Evolutionary conservation across 257 asterid species (phyloP).

Genomic region (Primulina huaijiensis): DNA sequence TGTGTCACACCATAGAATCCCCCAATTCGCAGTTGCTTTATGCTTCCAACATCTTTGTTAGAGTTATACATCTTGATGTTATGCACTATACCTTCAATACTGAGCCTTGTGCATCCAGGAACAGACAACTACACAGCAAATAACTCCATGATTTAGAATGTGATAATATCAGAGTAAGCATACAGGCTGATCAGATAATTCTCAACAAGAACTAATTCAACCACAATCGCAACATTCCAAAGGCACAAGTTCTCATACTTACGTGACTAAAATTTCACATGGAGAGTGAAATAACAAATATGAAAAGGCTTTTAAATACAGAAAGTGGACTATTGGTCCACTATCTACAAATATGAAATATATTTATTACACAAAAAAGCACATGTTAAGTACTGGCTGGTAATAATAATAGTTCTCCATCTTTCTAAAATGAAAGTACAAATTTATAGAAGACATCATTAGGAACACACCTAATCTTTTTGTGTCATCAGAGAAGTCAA

Average conservation of each 20-base stretch:
- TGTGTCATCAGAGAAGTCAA: background rate
- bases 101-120: constrained; percentile 79
- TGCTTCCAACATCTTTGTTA: constrained; percentile 38
- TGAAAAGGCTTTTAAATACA: background rate
- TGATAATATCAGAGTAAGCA: background rate
- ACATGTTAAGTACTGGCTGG: background rate
- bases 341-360: background rate
- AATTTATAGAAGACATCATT: background rate
- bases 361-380: background rate
- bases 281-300: background rate
- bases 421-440: background rate
- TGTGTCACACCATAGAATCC: constrained; percentile 56
- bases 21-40: constrained; percentile 67
- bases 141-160: constrained; percentile 18
- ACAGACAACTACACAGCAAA: constrained; percentile 58
- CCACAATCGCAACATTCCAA: background rate
- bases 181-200: background rate
- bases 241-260: constrained; percentile 3
- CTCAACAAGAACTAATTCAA: background rate
- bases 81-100: constrained; percentile 54
- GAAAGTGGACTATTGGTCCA: no score
- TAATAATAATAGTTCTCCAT: background rate
- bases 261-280: background rate
- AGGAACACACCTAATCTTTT: background rate
- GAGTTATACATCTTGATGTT: constrained; percentile 46